phyloP scores from a whole-genome alignment of 106 monocot genomes.

The Platanthera zijinensis region DNA sequence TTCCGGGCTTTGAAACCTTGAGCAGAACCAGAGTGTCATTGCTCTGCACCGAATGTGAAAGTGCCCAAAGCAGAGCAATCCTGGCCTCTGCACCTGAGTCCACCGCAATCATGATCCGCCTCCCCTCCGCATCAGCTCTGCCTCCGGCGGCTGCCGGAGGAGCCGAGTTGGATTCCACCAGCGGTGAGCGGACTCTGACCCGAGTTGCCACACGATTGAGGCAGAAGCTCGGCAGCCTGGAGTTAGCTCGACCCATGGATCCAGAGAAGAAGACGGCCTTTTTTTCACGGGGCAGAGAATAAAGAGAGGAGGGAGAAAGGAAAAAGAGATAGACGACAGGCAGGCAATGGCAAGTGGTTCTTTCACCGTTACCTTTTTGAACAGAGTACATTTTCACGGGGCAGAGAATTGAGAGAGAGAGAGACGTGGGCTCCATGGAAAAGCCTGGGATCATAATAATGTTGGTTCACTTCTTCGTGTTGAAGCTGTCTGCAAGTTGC shows the following conservation, averaged over 20 bases:
- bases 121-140: conserved; percentile 8
- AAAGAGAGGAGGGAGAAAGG: neutral
- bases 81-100: conserved; percentile 44
- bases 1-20: conserved; percentile 24
- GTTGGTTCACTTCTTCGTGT: too few relatives aligned
- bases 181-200: conserved; percentile 29
- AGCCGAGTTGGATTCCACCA: conserved; percentile 1
- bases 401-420: neutral
- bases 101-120: conserved; percentile 50
- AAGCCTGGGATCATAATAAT: too few relatives aligned
- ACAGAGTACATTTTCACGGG: neutral
- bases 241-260: conserved; percentile 14
- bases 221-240: conserved; percentile 44
- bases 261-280: neutral
- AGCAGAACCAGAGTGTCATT: conserved; percentile 44
- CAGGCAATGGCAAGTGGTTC: neutral
- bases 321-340: neutral
- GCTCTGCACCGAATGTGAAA: conserved; percentile 48
- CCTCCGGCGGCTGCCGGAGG: neutral
- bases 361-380: neutral
- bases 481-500: neutral
- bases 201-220: conserved; percentile 30
- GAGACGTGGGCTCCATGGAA: neutral
- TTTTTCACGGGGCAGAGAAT: neutral
- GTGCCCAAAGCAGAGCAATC: conserved; percentile 58